These are phyloP conservation scores for Ogataea minuta DNA, from an alignment of 805 yeast genomes.

Conservation along the genomic window DNA sequence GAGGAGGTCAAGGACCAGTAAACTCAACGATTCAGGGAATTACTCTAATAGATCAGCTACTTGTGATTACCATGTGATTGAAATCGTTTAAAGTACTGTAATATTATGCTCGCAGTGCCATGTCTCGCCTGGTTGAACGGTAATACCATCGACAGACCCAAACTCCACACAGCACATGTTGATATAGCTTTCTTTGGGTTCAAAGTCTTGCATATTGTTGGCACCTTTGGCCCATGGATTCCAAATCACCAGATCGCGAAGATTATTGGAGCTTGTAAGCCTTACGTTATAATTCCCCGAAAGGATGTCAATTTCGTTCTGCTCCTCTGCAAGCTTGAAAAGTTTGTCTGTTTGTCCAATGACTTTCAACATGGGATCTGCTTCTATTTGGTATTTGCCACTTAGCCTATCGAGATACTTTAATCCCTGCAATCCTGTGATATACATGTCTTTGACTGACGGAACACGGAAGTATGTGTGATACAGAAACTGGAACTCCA, in stretches of 20 bases:
- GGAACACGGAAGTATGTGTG: constrained; percentile 23
- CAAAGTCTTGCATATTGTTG: constrained; percentile 17
- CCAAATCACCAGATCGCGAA: constrained; percentile 22
- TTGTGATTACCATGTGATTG: neutral
- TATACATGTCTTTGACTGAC: constrained; percentile 18
- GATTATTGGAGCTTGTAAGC: constrained; percentile 13
- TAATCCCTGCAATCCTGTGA: constrained; percentile 19
- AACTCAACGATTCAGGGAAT: constrained; percentile 1
- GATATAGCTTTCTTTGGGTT: constrained; percentile 19
- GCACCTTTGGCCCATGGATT: constrained; percentile 23
- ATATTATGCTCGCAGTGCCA: constrained; percentile 21
- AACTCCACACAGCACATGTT: constrained; percentile 24
- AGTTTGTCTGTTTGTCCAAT: constrained; percentile 18
- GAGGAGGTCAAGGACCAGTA: constrained; percentile 14
- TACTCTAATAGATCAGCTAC: constrained; percentile 5
- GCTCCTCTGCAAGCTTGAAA: constrained; percentile 5
- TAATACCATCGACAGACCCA: constrained; percentile 18
- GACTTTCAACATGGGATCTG: constrained; percentile 18
- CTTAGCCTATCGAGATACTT: constrained; percentile 15
- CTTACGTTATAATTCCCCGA: constrained; percentile 18
- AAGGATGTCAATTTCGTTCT: constrained; percentile 14
- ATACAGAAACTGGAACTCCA: constrained; percentile 23
- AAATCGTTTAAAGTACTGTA: neutral
- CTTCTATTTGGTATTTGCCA: constrained; percentile 5
- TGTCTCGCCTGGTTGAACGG: constrained; percentile 5